Conservation (phyloP, 768 basidiomycete genomes). For the Hemileccinum rubropunctum region DNA sequence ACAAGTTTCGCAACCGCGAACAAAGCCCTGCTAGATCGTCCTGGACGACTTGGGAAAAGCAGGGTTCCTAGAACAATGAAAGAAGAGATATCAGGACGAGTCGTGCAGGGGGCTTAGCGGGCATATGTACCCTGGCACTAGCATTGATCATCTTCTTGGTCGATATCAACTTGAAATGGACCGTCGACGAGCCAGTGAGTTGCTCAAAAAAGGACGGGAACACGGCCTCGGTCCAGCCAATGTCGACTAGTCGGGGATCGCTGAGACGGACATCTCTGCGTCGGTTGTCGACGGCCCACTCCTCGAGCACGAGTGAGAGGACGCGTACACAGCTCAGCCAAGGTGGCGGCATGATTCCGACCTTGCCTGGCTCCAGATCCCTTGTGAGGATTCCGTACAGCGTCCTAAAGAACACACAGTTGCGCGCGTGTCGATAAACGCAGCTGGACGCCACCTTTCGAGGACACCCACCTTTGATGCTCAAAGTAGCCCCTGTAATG, state of each 20-base stretch:
- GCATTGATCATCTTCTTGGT: conserved; percentile 9
- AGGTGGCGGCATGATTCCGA: conserved; percentile 27
- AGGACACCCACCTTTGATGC: conserved; percentile 39
- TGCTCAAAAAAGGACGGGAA: conserved; percentile 26
- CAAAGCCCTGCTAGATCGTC: conserved; percentile 11
- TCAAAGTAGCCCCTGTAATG: conserved; percentile 44
- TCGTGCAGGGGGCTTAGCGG: not conserved
- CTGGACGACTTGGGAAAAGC: conserved; percentile 19
- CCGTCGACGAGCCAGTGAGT: conserved; percentile 8
- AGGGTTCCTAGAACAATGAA: conserved; percentile 4
- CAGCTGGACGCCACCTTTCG: not conserved
- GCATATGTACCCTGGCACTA: conserved; percentile 12
- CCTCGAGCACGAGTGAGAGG: conserved; percentile 36
- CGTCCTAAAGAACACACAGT: conserved; percentile 18
- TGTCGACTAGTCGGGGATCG: conserved; percentile 34
- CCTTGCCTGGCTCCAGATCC: conserved; percentile 27
- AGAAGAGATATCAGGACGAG: not conserved
- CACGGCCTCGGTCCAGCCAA: conserved; percentile 42
- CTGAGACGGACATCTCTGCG: conserved; percentile 25
- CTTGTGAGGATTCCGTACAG: conserved; percentile 32
- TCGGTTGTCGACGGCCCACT: conserved; percentile 36
- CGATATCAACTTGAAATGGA: conserved; percentile 20
- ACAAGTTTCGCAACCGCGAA: conserved; percentile 16
- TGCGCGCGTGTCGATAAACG: not conserved
- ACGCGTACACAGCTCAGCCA: conserved; percentile 35